These are phyloP conservation scores for Setaria italica DNA, from an alignment of 202 grass and related monocot species.

Conservation along the genomic window DNA sequence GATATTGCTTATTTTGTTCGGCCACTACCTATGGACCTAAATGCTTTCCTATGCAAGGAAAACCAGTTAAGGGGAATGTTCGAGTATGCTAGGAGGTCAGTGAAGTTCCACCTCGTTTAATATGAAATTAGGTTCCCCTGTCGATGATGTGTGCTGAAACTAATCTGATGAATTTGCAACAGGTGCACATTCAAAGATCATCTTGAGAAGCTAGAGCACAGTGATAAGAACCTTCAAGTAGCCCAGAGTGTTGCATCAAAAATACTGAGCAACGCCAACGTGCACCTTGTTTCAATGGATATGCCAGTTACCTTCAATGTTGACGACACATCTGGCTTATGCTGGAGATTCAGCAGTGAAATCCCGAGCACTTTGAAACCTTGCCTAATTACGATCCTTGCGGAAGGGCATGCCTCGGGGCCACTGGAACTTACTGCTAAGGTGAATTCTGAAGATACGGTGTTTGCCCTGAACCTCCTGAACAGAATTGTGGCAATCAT, in stretches of 20 bases:
- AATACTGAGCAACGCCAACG: slow-evolving; percentile 73
- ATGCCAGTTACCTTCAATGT: slow-evolving; percentile 81
- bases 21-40: slow-evolving; percentile 70
- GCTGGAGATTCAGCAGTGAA: no score
- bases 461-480: slow-evolving; percentile 82
- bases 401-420: slow-evolving; percentile 57
- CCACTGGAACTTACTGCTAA: slow-evolving; percentile 67
- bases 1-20: slow-evolving; percentile 89
- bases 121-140: slow-evolving; percentile 7
- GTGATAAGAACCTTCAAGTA: slow-evolving; percentile 72
- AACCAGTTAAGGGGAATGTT: slow-evolving; percentile 83
- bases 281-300: slow-evolving; percentile 85
- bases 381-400: slow-evolving; percentile 68
- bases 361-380: slow-evolving; percentile 55
- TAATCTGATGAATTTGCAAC: slow-evolving; percentile 45
- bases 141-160: background rate
- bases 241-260: slow-evolving; percentile 70
- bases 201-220: slow-evolving; percentile 59
- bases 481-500: slow-evolving; percentile 71
- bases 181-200: slow-evolving; percentile 91
- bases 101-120: slow-evolving; percentile 1
- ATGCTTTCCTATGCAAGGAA: slow-evolving; percentile 76
- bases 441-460: slow-evolving; percentile 87
- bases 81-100: slow-evolving; percentile 90
- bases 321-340: slow-evolving; percentile 65